Base-by-base conservation (phyloP, 2,329 filamentous ascomycete species). In the Pseudovirgaria hyperparasitica region DNA sequence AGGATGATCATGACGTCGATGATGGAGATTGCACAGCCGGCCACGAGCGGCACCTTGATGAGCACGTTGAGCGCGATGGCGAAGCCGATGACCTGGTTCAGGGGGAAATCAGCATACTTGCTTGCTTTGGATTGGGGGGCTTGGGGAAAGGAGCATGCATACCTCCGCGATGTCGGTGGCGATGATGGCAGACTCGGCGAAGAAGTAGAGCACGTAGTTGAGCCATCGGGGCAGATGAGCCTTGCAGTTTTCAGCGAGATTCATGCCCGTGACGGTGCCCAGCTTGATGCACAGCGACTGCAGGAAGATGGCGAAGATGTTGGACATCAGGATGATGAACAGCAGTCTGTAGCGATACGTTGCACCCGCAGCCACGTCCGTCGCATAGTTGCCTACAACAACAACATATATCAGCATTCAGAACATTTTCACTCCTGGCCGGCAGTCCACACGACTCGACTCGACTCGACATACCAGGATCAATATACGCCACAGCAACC, bases 301-400 rank as follows among this genome's bases (percentile, higher is more conserved):
- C 12, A 81, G 58, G 37, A 79, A 70, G 28, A 82, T 78, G 38
- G 76, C 76, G 41, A 81, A 76, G 26, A 80, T 40, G 45, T 82
- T 82, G 49, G 71, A 72, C 40, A 79, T 58, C 7, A 82, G 58
- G 22, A 81, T 67, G 38, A 81, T 61, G 54, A 80, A 81, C 3
- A 82, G 63, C 18, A 81, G 61, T 21, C 59, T 63, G 55, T 73
- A 82, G 30, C 63, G 65, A 47, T 74, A 79, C 1, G 65, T 62
- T 4, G 76, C 71, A 28, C 76, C 76, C 23, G 76, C 76, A 6
- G 72, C 68, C 25, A 80, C 70, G 46, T 76, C 76, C 12, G 76
- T 81, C 1, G 76, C 64, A 45, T 81, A 82, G 48, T 82, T 81
- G 32, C 72, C 72, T 26, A 63, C 8, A 71, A 10, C 7, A 28